These are phyloP conservation scores for Vigna mungo DNA, from an alignment of 306 rosid genomes.

Conservation along the genomic window DNA sequence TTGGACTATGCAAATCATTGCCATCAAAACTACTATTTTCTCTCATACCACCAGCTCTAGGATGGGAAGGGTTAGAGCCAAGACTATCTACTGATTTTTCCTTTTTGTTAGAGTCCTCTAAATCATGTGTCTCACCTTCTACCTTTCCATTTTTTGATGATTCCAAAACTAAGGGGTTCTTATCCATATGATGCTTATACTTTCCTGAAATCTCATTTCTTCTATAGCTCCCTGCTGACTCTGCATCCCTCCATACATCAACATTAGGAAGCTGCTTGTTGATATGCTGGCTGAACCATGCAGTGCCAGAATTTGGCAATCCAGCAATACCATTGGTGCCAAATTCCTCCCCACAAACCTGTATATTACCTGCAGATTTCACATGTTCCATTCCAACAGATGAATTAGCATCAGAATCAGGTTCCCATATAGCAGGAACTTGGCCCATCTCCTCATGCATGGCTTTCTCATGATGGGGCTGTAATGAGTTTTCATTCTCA, in stretches of 20 bases:
- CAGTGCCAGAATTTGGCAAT: constrained; percentile 56
- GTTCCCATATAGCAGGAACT: constrained; percentile 59
- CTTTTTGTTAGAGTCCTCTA: constrained; percentile 51
- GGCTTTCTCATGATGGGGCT: constrained; percentile 54
- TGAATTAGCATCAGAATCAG: constrained; percentile 58
- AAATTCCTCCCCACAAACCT: constrained; percentile 59
- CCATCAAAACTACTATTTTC: constrained; percentile 67
- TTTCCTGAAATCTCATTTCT: constrained; percentile 65
- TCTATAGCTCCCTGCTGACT: constrained; percentile 58
- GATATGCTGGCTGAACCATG: constrained; percentile 64
- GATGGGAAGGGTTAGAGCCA: constrained; percentile 50
- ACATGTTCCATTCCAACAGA: constrained; percentile 60
- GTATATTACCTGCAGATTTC: constrained; percentile 62
- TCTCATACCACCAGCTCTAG: constrained; percentile 49
- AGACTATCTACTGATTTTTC: constrained; percentile 53
- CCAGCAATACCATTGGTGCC: constrained; percentile 52
- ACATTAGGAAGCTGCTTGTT: constrained; percentile 56
- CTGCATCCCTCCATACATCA: constrained; percentile 77
- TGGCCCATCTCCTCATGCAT: constrained; percentile 66
- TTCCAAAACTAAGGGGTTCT: constrained; percentile 63
- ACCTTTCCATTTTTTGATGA: constrained; percentile 71
- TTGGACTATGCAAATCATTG: constrained; percentile 60
- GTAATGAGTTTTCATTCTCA: constrained; percentile 58
- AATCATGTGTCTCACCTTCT: constrained; percentile 54
- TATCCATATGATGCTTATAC: constrained; percentile 64